These are phyloP conservation scores for Carex littledalei DNA, from an alignment of 176 grass and related monocot genomes.

Conservation along the genomic window DNA sequence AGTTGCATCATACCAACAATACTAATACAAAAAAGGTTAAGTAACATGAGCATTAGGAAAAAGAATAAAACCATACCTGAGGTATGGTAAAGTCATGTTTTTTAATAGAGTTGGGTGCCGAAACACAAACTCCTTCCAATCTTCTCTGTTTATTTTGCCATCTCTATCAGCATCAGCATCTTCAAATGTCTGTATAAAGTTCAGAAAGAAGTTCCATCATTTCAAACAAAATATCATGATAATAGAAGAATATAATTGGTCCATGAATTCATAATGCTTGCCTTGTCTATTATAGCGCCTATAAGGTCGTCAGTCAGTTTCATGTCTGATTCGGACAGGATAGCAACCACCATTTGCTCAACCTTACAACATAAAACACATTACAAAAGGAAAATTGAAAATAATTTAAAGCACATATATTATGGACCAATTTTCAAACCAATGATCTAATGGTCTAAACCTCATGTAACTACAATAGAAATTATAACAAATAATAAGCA, in stretches of 20 bases:
- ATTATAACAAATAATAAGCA: not conserved
- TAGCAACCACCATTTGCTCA: conserved; percentile 81
- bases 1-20: not conserved
- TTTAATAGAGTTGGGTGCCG: conserved; percentile 59
- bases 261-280: conserved; percentile 7
- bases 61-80: conserved; percentile 35
- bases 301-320: conserved; percentile 56
- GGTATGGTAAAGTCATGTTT: conserved; percentile 84
- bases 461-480: not conserved
- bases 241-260: not conserved
- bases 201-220: not conserved
- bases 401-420: not conserved
- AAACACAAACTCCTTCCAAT: conserved; percentile 76
- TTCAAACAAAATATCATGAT: not conserved
- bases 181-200: conserved; percentile 57
- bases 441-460: not conserved
- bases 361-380: conserved; percentile 41
- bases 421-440: not conserved
- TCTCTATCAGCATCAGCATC: conserved; percentile 68
- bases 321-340: conserved; percentile 65
- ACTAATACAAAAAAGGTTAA: not conserved
- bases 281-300: conserved; percentile 66
- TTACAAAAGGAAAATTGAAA: not conserved
- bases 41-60: conserved; percentile 3
- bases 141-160: conserved; percentile 69